phyloP scores from a whole-genome alignment of 345 rosid species.

The Pseudoturritis turrita region DNA sequence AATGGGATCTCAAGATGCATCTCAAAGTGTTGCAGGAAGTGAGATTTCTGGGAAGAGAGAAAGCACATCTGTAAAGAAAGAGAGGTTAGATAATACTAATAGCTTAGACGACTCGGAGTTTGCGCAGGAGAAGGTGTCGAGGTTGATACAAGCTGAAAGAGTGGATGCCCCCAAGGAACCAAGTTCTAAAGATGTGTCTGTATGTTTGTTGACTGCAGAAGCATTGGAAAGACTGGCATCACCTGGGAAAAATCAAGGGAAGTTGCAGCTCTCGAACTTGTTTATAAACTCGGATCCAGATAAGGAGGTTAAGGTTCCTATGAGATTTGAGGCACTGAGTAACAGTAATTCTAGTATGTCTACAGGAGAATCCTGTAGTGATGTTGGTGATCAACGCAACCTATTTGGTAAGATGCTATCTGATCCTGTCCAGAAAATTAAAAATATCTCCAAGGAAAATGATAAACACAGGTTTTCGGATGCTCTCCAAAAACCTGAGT shows the following conservation, averaged over 20 bases:
- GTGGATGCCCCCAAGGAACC: not conserved
- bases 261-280: not conserved
- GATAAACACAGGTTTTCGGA: not conserved
- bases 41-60: not conserved
- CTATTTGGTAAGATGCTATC: not conserved
- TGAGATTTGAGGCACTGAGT: not conserved
- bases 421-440: not conserved
- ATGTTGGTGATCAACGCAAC: not conserved
- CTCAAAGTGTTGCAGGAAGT: not conserved
- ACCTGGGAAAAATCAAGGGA: not conserved
- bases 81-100: not conserved
- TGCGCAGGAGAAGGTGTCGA: slow-evolving; percentile 2
- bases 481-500: not conserved
- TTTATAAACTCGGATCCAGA: not conserved
- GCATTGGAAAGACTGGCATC: not conserved
- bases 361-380: not conserved
- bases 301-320: not conserved
- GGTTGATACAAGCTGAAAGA: not conserved
- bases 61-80: not conserved
- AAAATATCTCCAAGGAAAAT: not conserved
- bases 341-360: not conserved
- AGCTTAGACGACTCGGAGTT: slow-evolving; percentile 3
- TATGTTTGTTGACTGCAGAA: not conserved
- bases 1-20: not conserved
- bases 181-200: not conserved